Percentiles rank a stretch among this genome's conserved stretches.
These are phyloP conservation scores for Samsoniella hepiali DNA, from an alignment of 2,329 filamentous ascomycete species.

Conservation along the genomic window DNA sequence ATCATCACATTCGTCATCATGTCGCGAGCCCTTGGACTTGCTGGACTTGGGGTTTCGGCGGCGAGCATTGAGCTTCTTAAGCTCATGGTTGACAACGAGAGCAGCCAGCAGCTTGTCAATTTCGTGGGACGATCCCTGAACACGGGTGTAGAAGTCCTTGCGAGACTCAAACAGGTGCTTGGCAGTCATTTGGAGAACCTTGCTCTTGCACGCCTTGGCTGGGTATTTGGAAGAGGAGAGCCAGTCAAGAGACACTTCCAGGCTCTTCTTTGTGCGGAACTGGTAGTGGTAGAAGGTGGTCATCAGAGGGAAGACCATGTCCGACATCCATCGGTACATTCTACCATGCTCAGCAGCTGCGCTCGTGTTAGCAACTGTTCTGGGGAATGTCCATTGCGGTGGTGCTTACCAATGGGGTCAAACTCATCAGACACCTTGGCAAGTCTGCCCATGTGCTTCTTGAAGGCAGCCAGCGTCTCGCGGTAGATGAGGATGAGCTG, in stretches of 20 bases:
- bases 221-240: conserved; percentile 31
- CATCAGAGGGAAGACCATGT: conserved; percentile 37
- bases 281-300: conserved; percentile 41
- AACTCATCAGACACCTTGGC: conserved; percentile 24
- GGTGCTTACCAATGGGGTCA: conserved; percentile 24
- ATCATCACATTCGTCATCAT: conserved; percentile 27
- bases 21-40: conserved; percentile 26
- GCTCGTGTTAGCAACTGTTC: background rate
- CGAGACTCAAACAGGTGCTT: conserved; percentile 34
- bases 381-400: background rate
- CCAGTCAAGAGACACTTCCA: conserved; percentile 39
- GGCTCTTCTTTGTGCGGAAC: conserved; percentile 39
- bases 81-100: conserved; percentile 38
- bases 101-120: conserved; percentile 33
- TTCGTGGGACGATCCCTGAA: conserved; percentile 32
- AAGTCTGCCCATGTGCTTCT: conserved; percentile 28
- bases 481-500: conserved; percentile 48
- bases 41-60: conserved; percentile 30
- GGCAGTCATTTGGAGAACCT: conserved; percentile 28
- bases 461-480: conserved; percentile 36
- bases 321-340: conserved; percentile 30
- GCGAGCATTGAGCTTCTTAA: conserved; percentile 39
- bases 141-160: conserved; percentile 35
- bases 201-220: conserved; percentile 26
- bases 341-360: conserved; percentile 22